phyloP scores from a whole-genome alignment of 345 rosid species.

The Brassica napus region Da-Ae NC_063437.1:21016001-21016500 shows the following conservation, averaged over 20 bases:
- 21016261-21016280: conserved; percentile 75
- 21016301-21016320: conserved; percentile 96
- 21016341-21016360: conserved; percentile 94
- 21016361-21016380: not conserved
- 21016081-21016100: conserved; percentile 12
- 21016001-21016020: not conserved
- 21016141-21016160: conserved; percentile 83
- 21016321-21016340: conserved; percentile 95
- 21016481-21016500: conserved; percentile 77
- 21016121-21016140: conserved; percentile 73
- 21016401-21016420: not conserved
- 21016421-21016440: conserved; percentile 50
- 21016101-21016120: conserved; percentile 49
- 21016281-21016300: conserved; percentile 81
- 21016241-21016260: not conserved
- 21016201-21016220: not conserved
- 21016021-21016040: not conserved
- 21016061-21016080: conserved; percentile 31
- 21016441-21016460: conserved; percentile 86
- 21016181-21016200: conserved; percentile 43
- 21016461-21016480: conserved; percentile 94
- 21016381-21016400: not conserved
- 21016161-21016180: conserved; percentile 67
- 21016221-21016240: not conserved
- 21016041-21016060: conserved; percentile 7